Evolutionary conservation across 441 rosid genomes (phyloP).

Genomic region (Corymbia calophylla): DNA sequence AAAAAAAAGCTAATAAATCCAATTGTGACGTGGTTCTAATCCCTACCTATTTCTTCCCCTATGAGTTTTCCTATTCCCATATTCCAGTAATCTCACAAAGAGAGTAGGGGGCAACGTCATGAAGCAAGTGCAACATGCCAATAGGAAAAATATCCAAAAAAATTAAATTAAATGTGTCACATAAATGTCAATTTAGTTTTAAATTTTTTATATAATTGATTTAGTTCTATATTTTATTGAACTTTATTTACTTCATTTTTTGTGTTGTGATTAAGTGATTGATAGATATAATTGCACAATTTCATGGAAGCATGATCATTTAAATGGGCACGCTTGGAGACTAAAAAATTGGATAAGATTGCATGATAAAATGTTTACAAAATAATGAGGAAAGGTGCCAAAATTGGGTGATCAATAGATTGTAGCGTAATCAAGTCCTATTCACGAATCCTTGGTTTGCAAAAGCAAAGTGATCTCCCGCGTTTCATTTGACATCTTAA

Average conservation of each 20-base stretch:
- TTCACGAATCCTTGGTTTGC: fast-evolving
- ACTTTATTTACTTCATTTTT: background rate
- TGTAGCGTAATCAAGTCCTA: fast-evolving
- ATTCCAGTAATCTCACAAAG: too few relatives aligned
- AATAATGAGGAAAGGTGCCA: too few relatives aligned
- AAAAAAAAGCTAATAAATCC: too few relatives aligned
- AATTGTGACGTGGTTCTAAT: too few relatives aligned
- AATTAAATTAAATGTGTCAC: too few relatives aligned
- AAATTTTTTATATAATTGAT: background rate
- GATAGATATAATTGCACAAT: background rate
- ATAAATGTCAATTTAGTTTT: too few relatives aligned
- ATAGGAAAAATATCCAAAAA: too few relatives aligned
- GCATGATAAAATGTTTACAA: background rate
- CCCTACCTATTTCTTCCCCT: background rate
- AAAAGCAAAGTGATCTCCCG: fast-evolving
- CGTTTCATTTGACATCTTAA: too few relatives aligned
- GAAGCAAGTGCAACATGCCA: too few relatives aligned
- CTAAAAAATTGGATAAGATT: background rate
- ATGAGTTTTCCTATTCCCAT: too few relatives aligned
- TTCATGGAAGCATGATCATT: background rate
- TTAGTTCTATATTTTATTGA: background rate
- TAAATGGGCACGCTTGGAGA: fast-evolving
- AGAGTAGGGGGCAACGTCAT: too few relatives aligned
- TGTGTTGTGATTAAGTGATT: background rate
- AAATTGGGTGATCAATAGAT: background rate